phyloP scores from a whole-genome alignment of 495 filamentous ascomycete genomes.

The Podospora tetraspora region DNA sequence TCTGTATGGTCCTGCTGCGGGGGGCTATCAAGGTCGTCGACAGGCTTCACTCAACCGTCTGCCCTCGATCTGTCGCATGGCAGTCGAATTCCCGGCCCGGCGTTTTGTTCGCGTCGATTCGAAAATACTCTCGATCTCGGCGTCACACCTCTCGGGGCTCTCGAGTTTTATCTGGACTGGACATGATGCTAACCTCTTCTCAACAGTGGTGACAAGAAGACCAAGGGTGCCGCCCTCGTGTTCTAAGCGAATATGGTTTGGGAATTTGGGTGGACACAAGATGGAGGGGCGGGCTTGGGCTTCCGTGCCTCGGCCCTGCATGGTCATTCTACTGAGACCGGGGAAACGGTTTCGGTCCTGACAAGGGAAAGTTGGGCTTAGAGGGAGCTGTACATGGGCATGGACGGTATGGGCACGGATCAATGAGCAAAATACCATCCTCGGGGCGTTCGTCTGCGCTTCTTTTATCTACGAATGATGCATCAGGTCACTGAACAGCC shows the following conservation, averaged over 20 bases:
- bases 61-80: not conserved
- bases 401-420: constrained; percentile 33
- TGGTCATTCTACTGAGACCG: constrained; percentile 27
- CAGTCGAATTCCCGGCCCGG: not conserved
- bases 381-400: constrained; percentile 36
- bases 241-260: constrained; percentile 59
- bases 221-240: constrained; percentile 98
- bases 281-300: constrained; percentile 24
- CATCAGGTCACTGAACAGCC: constrained; percentile 16
- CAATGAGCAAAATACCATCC: constrained; percentile 36
- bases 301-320: constrained; percentile 28
- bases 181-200: constrained; percentile 21
- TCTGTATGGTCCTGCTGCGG: not conserved
- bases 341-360: constrained; percentile 27
- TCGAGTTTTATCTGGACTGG: constrained; percentile 8
- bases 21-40: not conserved
- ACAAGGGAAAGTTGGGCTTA: constrained; percentile 29
- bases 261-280: constrained; percentile 24
- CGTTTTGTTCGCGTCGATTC: not conserved
- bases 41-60: not conserved
- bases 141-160: not conserved
- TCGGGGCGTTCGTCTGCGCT: constrained; percentile 36
- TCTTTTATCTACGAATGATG: constrained; percentile 30
- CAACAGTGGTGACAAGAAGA: constrained; percentile 99
- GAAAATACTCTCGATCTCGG: not conserved